A percentile compares a stretch with the other conserved stretches of the same genome.
Evolutionary conservation across 495 filamentous ascomycete species (phyloP).

Genomic region (Neurospora intermedia): DNA sequence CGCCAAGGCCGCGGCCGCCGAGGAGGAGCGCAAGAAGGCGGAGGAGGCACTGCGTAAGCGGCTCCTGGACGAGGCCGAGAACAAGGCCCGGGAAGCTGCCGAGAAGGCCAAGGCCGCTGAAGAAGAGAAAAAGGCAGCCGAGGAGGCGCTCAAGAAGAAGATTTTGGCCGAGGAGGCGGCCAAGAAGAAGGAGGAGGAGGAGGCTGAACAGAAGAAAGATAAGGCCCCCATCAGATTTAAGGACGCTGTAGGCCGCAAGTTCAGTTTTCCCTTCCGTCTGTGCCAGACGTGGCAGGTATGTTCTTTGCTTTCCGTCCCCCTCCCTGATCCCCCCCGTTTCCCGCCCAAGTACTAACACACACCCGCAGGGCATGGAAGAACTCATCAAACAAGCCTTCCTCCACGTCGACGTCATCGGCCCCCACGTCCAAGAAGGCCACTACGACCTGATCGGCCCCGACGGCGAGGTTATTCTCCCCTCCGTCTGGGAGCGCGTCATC

Average conservation of each 20-base stretch:
- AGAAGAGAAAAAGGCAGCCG: constrained; percentile 27
- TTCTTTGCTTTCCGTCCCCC: constrained; percentile 1
- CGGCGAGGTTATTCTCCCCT: constrained; percentile 78
- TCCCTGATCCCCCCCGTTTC: background rate
- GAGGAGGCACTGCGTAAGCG: constrained; percentile 15
- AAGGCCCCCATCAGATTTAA: constrained; percentile 65
- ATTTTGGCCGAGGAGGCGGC: constrained; percentile 25
- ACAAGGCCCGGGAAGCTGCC: constrained; percentile 9
- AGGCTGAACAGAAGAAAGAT: constrained; percentile 41
- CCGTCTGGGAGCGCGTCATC: constrained; percentile 77
- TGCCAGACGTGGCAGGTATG: constrained; percentile 73
- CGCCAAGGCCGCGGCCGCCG: constrained; percentile 24
- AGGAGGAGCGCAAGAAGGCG: constrained; percentile 18
- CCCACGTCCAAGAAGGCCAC: constrained; percentile 72
- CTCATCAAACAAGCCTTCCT: constrained; percentile 81
- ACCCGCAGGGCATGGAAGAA: constrained; percentile 63
- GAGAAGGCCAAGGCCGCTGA: constrained; percentile 18
- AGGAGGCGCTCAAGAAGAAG: constrained; percentile 37
- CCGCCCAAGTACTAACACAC: background rate
- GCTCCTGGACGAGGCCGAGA: constrained; percentile 1
- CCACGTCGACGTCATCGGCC: constrained; percentile 72
- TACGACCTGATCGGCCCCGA: constrained; percentile 79
- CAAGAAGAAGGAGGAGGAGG: constrained; percentile 37
- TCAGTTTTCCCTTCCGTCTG: constrained; percentile 72
- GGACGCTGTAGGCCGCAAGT: constrained; percentile 77